Conservation (phyloP, 345 rosid genomes). For the Raphanus sativus region DNA sequence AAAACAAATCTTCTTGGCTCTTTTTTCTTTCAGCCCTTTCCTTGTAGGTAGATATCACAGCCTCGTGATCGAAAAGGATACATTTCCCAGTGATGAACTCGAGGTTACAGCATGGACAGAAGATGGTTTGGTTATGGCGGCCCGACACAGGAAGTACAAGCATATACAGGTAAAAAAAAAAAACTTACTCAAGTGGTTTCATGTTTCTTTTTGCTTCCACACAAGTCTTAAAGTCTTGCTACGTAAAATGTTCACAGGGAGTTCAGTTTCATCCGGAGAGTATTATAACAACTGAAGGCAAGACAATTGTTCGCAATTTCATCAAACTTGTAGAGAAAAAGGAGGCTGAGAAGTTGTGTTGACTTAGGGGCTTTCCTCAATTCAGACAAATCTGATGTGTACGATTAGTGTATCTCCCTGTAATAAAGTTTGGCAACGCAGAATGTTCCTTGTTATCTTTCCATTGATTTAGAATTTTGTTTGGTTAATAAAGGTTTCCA, state of each 20-base stretch:
- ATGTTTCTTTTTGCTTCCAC: not conserved
- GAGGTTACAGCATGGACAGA: conserved; percentile 96
- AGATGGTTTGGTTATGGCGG: conserved; percentile 93
- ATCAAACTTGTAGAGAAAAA: conserved; percentile 56
- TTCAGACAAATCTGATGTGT: not conserved
- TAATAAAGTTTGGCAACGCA: conserved; percentile 20
- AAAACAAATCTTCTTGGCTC: conserved; percentile 8
- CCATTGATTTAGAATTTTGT: not conserved
- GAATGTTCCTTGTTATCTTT: not conserved
- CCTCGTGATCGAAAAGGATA: conserved; percentile 77
- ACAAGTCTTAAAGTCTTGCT: too few species aligned
- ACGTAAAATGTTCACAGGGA: conserved; percentile 54
- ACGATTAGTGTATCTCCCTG: not conserved
- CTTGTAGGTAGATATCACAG: conserved; percentile 91
- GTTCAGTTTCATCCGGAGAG: conserved; percentile 98
- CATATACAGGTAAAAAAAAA: conserved; percentile 61
- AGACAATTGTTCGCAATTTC: conserved; percentile 72
- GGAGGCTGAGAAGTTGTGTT: conserved; percentile 51
- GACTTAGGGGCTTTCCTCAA: conserved; percentile 29
- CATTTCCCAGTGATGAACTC: conserved; percentile 68
- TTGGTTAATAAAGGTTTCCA: too few species aligned
- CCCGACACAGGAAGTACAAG: conserved; percentile 77
- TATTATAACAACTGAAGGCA: conserved; percentile 82
- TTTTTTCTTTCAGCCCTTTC: conserved; percentile 61
- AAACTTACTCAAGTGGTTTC: not conserved